Evolutionary conservation across 495 filamentous ascomycete genomes (phyloP).

Genomic region (Hypoxylon cercidicola): DNA sequence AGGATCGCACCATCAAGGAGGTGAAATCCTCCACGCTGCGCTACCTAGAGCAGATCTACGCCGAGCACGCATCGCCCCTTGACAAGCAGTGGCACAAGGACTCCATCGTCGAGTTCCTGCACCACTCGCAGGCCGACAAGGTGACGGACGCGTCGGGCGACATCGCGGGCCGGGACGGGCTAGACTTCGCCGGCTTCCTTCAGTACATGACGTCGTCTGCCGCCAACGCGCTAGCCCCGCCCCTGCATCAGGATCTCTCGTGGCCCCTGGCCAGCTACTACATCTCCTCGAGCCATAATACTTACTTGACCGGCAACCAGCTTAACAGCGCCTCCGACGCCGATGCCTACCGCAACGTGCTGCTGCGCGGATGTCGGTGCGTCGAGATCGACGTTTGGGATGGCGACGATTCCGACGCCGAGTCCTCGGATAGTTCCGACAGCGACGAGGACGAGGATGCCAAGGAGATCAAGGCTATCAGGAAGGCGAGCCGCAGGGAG

Average conservation of each 20-base stretch:
- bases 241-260: slow-evolving; percentile 59
- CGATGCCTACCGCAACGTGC: slow-evolving; percentile 84
- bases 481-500: slow-evolving; percentile 44
- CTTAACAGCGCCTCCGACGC: slow-evolving; percentile 83
- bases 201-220: slow-evolving; percentile 68
- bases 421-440: slow-evolving; percentile 44
- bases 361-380: slow-evolving; percentile 85
- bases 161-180: slow-evolving; percentile 52
- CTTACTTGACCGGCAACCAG: slow-evolving; percentile 93
- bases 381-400: slow-evolving; percentile 98
- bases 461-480: slow-evolving; percentile 36
- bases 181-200: slow-evolving; percentile 64
- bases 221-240: slow-evolving; percentile 57
- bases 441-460: slow-evolving; percentile 38
- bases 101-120: slow-evolving; percentile 51
- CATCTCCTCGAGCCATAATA: slow-evolving; percentile 93
- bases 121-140: slow-evolving; percentile 49
- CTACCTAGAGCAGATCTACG: slow-evolving; percentile 54
- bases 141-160: slow-evolving; percentile 44
- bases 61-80: slow-evolving; percentile 41
- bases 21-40: slow-evolving; percentile 44
- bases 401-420: slow-evolving; percentile 67
- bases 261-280: slow-evolving; percentile 88
- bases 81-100: slow-evolving; percentile 51
- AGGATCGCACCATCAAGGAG: slow-evolving; percentile 43